Evolutionary conservation across 1,284 basidiomycete species (phyloP).

Genomic region (Takashimella tepidaria): DNA sequence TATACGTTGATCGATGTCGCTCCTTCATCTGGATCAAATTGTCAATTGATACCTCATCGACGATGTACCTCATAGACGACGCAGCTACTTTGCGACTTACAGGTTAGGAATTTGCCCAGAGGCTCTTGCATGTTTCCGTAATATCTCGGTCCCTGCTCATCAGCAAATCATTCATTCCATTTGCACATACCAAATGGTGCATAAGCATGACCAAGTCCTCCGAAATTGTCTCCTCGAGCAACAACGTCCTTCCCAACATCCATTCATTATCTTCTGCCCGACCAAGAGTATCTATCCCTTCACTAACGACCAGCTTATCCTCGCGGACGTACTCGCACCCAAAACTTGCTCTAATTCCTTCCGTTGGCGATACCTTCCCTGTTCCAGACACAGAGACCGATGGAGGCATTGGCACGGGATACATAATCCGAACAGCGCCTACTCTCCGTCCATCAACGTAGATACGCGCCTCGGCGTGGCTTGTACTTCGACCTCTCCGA

Average conservation of each 20-base stretch:
- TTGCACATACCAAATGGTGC: conserved; percentile 38
- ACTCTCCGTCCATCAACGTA: conserved; percentile 41
- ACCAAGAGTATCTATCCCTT: conserved; percentile 9
- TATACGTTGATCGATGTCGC: conserved; percentile 47
- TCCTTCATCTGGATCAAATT: conserved; percentile 47
- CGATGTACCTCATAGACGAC: no score
- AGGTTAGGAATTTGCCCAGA: conserved; percentile 46
- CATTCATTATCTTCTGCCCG: conserved; percentile 43
- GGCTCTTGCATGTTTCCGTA: conserved; percentile 46
- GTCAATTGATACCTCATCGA: no score
- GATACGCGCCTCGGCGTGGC: conserved; percentile 30
- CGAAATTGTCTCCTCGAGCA: conserved; percentile 42
- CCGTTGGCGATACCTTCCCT: conserved; percentile 4
- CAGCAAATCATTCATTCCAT: not conserved
- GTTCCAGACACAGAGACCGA: not conserved
- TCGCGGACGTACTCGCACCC: conserved; percentile 12
- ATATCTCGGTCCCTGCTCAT: conserved; percentile 43
- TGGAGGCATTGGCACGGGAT: conserved; percentile 24
- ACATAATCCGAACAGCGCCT: conserved; percentile 34
- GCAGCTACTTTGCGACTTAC: no score
- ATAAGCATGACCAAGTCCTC: conserved; percentile 45
- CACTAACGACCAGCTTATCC: not conserved
- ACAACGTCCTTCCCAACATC: conserved; percentile 37
- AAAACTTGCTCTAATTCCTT: conserved; percentile 22
- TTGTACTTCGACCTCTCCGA: conserved; percentile 22